Percentiles rank a stretch among this genome's conserved stretches.
phyloP scores from a whole-genome alignment of 805 yeast species.

The Barnettozyma sp. region DNA sequence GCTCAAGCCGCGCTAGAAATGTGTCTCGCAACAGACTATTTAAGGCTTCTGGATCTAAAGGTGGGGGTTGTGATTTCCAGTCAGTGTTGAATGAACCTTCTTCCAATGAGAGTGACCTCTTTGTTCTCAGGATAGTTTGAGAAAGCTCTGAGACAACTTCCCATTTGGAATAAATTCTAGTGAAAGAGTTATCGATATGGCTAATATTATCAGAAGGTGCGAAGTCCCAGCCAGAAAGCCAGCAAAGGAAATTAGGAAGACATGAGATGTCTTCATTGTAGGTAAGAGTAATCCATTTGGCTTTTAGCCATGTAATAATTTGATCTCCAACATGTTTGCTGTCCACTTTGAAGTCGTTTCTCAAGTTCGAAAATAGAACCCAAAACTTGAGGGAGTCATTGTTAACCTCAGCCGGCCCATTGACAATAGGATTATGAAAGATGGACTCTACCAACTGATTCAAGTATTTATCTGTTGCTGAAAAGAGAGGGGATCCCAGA shows the following conservation, averaged over 20 bases:
- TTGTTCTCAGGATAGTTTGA: conserved; percentile 8
- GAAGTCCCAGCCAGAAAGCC: conserved; percentile 34
- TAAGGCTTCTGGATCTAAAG: not conserved
- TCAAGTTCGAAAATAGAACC: conserved; percentile 36
- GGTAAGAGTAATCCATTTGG: conserved; percentile 34
- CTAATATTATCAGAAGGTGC: not conserved
- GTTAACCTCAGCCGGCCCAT: conserved; percentile 49
- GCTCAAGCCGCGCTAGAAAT: conserved; percentile 4
- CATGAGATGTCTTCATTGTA: conserved; percentile 6
- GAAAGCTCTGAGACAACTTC: conserved; percentile 4
- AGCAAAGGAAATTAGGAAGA: conserved; percentile 33
- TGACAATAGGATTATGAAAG: conserved; percentile 47
- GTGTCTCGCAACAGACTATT: conserved; percentile 10
- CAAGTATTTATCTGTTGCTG: conserved; percentile 33
- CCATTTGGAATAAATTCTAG: conserved; percentile 12
- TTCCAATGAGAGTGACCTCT: not conserved
- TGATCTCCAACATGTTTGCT: conserved; percentile 27
- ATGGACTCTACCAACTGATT: conserved; percentile 41
- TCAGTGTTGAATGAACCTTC: not conserved
- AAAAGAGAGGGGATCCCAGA: conserved; percentile 11
- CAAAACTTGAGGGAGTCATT: conserved; percentile 48
- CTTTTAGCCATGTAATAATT: conserved; percentile 44
- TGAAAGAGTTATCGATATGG: conserved; percentile 8
- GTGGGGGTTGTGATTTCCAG: not conserved
- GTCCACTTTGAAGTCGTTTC: conserved; percentile 29